Percentiles rank a stretch among this genome's conserved stretches.
These are phyloP conservation scores for Ophiosphaerella herpotricha DNA, from an alignment of 2,329 filamentous ascomycete species.

Conservation along the genomic window DNA sequence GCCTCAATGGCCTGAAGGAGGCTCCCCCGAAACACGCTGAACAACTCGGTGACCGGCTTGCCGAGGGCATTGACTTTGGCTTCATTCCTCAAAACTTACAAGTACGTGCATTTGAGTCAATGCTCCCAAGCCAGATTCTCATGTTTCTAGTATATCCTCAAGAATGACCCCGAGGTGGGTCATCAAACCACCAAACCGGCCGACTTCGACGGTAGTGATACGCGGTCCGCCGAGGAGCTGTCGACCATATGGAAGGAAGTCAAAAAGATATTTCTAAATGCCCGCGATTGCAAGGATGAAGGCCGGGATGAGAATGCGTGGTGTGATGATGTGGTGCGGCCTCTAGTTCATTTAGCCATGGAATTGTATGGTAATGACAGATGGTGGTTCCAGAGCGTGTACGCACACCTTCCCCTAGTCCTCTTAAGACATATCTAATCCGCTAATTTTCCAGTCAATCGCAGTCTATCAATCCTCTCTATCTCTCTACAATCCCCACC, in stretches of 20 bases:
- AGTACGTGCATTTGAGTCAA: slow-evolving; percentile 9
- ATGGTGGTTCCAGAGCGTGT: no score
- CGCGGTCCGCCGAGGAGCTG: slow-evolving; percentile 12
- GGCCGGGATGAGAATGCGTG: slow-evolving; percentile 15
- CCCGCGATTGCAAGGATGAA: slow-evolving; percentile 17
- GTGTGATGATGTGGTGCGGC: slow-evolving; percentile 20
- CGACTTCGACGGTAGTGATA: slow-evolving; percentile 13
- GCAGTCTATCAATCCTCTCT: slow-evolving; percentile 19
- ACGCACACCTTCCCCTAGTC: slow-evolving; percentile 4
- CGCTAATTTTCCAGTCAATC: slow-evolving; percentile 16
- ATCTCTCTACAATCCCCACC: slow-evolving; percentile 16
- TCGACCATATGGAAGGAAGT: slow-evolving; percentile 11
- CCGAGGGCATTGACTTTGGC: slow-evolving; percentile 15
- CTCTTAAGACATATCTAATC: not conserved
- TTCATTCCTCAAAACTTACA: slow-evolving; percentile 20
- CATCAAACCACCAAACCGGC: slow-evolving; percentile 16
- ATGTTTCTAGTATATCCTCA: slow-evolving; percentile 15
- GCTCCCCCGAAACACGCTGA: slow-evolving; percentile 13
- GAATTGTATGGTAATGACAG: no score
- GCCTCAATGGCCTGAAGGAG: slow-evolving; percentile 18
- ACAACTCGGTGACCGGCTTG: slow-evolving; percentile 16
- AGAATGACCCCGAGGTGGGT: slow-evolving; percentile 17
- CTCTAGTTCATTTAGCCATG: slow-evolving; percentile 4
- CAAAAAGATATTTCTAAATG: slow-evolving; percentile 19
- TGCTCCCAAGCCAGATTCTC: slow-evolving; percentile 1